Conservation (phyloP, 176 grass and related monocot species). For the Echinochloa phyllopogon region DNA sequence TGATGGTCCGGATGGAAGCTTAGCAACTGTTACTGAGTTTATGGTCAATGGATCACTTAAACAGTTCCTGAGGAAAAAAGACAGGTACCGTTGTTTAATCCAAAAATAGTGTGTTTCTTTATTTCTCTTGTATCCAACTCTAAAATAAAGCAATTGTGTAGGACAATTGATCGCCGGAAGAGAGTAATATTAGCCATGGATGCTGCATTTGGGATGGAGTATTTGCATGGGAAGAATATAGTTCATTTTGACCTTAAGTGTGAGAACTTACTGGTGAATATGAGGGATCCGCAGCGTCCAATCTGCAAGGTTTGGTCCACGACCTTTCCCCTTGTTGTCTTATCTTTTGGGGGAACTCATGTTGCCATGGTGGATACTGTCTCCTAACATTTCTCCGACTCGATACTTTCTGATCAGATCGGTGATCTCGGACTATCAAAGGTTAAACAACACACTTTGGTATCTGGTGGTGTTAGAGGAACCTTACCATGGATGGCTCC, state of each 20-base stretch:
- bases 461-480: conserved; percentile 96
- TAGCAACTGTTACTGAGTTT: conserved; percentile 96
- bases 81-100: conserved; percentile 62
- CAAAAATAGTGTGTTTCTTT: conserved; percentile 25
- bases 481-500: conserved; percentile 99
- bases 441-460: conserved; percentile 96
- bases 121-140: conserved; percentile 29
- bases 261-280: conserved; percentile 96
- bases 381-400: conserved; percentile 28
- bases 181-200: conserved; percentile 98
- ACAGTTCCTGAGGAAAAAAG: conserved; percentile 94
- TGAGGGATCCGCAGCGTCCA: conserved; percentile 91
- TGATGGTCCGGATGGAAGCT: conserved; percentile 86
- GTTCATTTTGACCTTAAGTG: conserved; percentile 99
- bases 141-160: conserved; percentile 44
- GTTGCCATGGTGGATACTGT: neutral
- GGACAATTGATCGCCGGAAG: conserved; percentile 96
- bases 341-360: neutral
- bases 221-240: conserved; percentile 96
- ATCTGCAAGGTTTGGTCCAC: conserved; percentile 77
- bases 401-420: conserved; percentile 63
- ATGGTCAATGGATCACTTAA: conserved; percentile 99
- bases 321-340: neutral
- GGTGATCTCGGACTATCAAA: conserved; percentile 98
- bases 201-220: conserved; percentile 99